Percentiles rank a stretch among this genome's conserved stretches.
Conservation (phyloP, 257 asterid genomes). For the Hygrophila difformis region DNA sequence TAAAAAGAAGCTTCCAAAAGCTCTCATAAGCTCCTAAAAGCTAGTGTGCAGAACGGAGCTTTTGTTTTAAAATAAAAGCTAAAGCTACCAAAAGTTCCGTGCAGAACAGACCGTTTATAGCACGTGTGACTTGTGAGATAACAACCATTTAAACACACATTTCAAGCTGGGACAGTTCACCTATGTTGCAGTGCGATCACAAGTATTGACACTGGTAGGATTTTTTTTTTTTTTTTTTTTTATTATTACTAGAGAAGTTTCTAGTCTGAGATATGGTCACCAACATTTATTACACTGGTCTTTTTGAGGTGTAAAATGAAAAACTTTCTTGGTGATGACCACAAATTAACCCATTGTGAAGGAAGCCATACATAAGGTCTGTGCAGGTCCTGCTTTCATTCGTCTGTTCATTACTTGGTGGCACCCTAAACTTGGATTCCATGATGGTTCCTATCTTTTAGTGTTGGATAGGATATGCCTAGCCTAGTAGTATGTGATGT, state of each 20-base stretch:
- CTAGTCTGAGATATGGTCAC: slow-evolving; percentile 91
- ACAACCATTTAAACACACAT: slow-evolving; percentile 80
- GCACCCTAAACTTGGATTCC: too few relatives aligned
- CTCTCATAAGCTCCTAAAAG: too few relatives aligned
- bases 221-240: slow-evolving; percentile 82
- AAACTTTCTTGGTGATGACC: slow-evolving; percentile 83
- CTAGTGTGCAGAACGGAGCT: too few relatives aligned
- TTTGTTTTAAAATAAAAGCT: too few relatives aligned
- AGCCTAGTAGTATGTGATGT: too few relatives aligned
- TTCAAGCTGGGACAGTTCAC: slow-evolving; percentile 96
- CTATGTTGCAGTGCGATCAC: slow-evolving; percentile 91
- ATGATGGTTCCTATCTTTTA: too few relatives aligned
- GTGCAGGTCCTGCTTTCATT: neutral
- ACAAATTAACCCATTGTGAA: slow-evolving; percentile 68
- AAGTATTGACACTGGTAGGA: slow-evolving; percentile 91
- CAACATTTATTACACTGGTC: slow-evolving; percentile 97
- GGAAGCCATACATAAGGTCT: slow-evolving; percentile 77
- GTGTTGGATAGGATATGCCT: too few relatives aligned
- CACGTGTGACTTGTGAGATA: slow-evolving; percentile 84
- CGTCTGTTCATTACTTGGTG: too few relatives aligned
- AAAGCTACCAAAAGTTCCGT: too few relatives aligned
- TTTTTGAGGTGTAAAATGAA: slow-evolving; percentile 95
- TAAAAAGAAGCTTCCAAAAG: too few relatives aligned
- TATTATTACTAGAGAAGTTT: too few relatives aligned
- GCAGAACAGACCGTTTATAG: too few relatives aligned